These are phyloP conservation scores for Wickerhamiella musiphila DNA, from an alignment of 805 yeast genomes.

Conservation along the genomic window DNA sequence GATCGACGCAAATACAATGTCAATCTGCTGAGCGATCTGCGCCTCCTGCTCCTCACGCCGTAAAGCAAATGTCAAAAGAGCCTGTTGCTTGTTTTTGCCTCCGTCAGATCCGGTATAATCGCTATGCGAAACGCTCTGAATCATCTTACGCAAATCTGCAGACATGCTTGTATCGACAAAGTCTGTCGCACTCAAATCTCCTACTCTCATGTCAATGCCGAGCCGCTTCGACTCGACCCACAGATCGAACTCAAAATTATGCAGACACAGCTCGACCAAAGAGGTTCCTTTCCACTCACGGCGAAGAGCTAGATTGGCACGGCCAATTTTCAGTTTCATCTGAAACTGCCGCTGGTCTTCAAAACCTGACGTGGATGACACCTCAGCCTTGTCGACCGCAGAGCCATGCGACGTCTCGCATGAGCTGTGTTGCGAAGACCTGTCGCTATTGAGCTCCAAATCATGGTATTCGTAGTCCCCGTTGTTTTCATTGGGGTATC, in stretches of 20 bases:
- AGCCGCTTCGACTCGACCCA: conserved; percentile 42
- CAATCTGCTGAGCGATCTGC: conserved; percentile 55
- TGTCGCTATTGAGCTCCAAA: conserved; percentile 1
- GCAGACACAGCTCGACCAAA: conserved; percentile 57
- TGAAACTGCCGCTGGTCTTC: conserved; percentile 49
- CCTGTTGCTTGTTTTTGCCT: neutral
- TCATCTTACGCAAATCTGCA: conserved; percentile 45
- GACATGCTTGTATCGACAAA: conserved; percentile 46
- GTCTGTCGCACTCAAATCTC: conserved; percentile 58
- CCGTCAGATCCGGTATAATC: conserved; percentile 32
- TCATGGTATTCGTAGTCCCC: neutral
- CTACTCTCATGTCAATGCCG: conserved; percentile 46
- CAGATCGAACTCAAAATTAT: conserved; percentile 41
- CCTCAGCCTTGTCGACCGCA: neutral
- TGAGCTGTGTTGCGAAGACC: neutral
- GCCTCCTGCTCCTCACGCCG: neutral
- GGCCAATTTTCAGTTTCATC: conserved; percentile 49
- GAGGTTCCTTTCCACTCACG: conserved; percentile 58
- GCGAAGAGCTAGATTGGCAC: conserved; percentile 41
- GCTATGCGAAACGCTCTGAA: conserved; percentile 25
- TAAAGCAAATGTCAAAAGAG: neutral
- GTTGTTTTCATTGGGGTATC: neutral
- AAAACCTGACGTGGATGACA: too few relatives aligned
- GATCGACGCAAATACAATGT: conserved; percentile 60
- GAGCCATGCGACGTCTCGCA: too few relatives aligned